Evolutionary conservation across 768 basidiomycete genomes (phyloP).

Genomic region (Lentinula raphanica): DNA sequence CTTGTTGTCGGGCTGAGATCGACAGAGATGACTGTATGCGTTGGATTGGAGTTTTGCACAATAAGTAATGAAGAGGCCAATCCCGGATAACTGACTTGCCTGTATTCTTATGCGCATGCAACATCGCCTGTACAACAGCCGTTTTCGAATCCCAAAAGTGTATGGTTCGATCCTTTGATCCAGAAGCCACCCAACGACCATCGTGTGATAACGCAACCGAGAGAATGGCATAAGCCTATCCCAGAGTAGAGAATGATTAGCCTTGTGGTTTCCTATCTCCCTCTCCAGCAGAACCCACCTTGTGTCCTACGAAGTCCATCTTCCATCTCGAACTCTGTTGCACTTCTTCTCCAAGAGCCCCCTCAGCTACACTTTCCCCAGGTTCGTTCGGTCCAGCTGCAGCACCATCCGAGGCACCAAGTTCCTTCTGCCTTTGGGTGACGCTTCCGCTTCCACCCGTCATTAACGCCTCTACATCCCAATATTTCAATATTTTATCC

Average conservation of each 20-base stretch:
- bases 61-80: not conserved
- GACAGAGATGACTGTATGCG: slow-evolving; percentile 24
- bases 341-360: slow-evolving; percentile 50
- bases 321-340: slow-evolving; percentile 49
- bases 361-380: slow-evolving; percentile 71
- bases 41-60: not conserved
- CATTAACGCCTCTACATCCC: slow-evolving; percentile 79
- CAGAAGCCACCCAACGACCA: slow-evolving; percentile 91
- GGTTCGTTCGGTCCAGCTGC: slow-evolving; percentile 32
- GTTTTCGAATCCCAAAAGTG: slow-evolving; percentile 87
- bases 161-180: slow-evolving; percentile 91
- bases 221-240: slow-evolving; percentile 26
- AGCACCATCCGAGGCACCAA: slow-evolving; percentile 37
- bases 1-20: slow-evolving; percentile 28
- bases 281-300: slow-evolving; percentile 54
- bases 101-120: slow-evolving; percentile 68
- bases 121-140: slow-evolving; percentile 82
- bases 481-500: slow-evolving; percentile 84
- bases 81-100: slow-evolving; percentile 34
- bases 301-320: slow-evolving; percentile 88
- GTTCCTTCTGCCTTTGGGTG: slow-evolving; percentile 43
- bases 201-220: slow-evolving; percentile 69
- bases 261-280: not conserved
- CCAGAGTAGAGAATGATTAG: not conserved
- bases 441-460: slow-evolving; percentile 44